Evolutionary conservation across 345 rosid species (phyloP).

Genomic region (Arabidopsis arenosa): DNA sequence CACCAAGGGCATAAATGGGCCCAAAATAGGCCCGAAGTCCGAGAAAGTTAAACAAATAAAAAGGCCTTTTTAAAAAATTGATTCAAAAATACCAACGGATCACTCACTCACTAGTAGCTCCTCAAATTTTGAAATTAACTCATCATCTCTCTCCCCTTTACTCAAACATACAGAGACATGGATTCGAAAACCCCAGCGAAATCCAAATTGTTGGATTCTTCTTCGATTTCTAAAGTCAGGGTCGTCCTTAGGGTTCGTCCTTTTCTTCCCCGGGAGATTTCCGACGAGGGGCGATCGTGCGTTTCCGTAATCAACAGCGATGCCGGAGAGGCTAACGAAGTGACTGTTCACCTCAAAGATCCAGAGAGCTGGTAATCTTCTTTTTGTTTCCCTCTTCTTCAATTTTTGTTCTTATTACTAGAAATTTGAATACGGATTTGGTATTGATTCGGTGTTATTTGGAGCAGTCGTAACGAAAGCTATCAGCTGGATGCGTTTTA

Average conservation of each 20-base stretch:
- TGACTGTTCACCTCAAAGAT: constrained; percentile 70
- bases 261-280: constrained; percentile 63
- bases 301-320: constrained; percentile 56
- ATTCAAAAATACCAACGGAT: constrained; percentile 31
- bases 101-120: background rate
- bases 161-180: constrained; percentile 1
- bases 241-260: constrained; percentile 77
- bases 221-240: constrained; percentile 57
- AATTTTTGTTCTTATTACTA: background rate
- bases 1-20: background rate
- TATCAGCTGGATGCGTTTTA: constrained; percentile 83
- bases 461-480: constrained; percentile 71
- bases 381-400: background rate
- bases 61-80: background rate
- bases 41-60: background rate
- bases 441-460: constrained; percentile 8
- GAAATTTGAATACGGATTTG: background rate
- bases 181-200: constrained; percentile 36
- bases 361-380: constrained; percentile 63
- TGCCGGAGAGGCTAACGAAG: constrained; percentile 49
- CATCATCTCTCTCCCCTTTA: background rate
- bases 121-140: constrained; percentile 4
- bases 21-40: background rate
- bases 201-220: constrained; percentile 32
- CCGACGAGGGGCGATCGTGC: constrained; percentile 49